Evolutionary conservation across 1,139 yeast genomes (phyloP), one percentile per base, ranked within the genome.

Genomic region (Geotrichum bryndzae): DNA sequence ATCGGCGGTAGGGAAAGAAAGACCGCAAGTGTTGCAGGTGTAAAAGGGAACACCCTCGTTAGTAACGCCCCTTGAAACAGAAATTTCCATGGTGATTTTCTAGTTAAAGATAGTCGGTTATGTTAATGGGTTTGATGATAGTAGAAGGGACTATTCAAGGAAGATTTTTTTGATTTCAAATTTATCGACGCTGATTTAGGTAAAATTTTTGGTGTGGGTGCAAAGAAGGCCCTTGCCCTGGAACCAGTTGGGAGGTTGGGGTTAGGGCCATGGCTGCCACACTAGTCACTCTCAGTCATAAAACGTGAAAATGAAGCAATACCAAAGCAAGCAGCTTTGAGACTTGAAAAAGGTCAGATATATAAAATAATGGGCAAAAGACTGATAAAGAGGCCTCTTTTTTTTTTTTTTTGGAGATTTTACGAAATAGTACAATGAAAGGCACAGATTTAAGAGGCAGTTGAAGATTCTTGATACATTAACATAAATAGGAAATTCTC

Each of bases 21-120:
- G 81, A 10, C 85, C 86, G 72, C 99, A 94, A 46, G 97, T 88
- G 71, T 90, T 88, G 75, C 99, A 94, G 3, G 97, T 91, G 69
- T 68, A 71, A 57, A 66, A 60, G 2, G 71, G 68, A n/a, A 69
- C 64, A 1, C 69, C 70, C 11, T 56, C 55, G 51, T 54, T 58
- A 51, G 58, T 46, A 8, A 60, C 63, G 29, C 64, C 64, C 54
- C 64, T 56, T 22, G 64, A 58, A 33, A 62, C 57, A 38, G 64
- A 57, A 25, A 62, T 59, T 54, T 62, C 64, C 64, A 62, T 62
- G 18, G 22, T 61, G 61, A 56, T 51, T 41, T 13, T n/a, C n/a
- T 15, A 15, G 7, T 11, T n/a, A n/a, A 41, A 41, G 22, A 41
- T n/a, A n/a, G 48, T 41, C 18, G 18, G 48, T 41, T 41, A 1